Conservation (phyloP, 257 asterid genomes). For the Agastache rugosa region DNA sequence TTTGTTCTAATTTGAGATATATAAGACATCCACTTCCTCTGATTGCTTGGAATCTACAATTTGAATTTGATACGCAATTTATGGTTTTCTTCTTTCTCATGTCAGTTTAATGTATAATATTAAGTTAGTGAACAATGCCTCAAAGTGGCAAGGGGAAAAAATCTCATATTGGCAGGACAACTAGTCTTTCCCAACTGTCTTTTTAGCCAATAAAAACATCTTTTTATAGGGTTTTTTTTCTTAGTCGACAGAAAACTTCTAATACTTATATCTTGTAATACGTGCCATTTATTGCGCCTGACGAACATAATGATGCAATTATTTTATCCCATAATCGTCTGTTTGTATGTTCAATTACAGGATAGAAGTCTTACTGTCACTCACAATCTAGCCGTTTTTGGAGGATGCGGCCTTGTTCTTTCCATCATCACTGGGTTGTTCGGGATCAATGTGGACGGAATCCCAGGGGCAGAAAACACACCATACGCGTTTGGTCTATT, state of each 20-base stretch:
- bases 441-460: constrained; percentile 96
- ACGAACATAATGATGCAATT: background rate
- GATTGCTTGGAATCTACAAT: background rate
- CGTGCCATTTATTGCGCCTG: background rate
- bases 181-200: background rate
- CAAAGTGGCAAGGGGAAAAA: background rate
- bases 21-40: constrained; percentile 7
- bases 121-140: background rate
- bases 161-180: constrained; percentile 13
- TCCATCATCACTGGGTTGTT: constrained; percentile 87
- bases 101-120: background rate
- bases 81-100: background rate
- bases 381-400: constrained; percentile 91
- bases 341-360: constrained; percentile 44
- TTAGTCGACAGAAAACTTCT: background rate
- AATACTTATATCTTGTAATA: background rate
- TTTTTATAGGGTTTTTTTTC: background rate
- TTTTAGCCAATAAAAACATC: background rate
- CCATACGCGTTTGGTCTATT: constrained; percentile 91
- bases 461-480: constrained; percentile 75
- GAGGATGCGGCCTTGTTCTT: constrained; percentile 95
- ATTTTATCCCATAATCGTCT: background rate
- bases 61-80: background rate
- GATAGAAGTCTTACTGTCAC: constrained; percentile 91
- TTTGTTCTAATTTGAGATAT: constrained; percentile 34